These are phyloP conservation scores for Aureobasidium sp. DNA, from an alignment of 2,329 filamentous ascomycete species.

Conservation along the genomic window DNA sequence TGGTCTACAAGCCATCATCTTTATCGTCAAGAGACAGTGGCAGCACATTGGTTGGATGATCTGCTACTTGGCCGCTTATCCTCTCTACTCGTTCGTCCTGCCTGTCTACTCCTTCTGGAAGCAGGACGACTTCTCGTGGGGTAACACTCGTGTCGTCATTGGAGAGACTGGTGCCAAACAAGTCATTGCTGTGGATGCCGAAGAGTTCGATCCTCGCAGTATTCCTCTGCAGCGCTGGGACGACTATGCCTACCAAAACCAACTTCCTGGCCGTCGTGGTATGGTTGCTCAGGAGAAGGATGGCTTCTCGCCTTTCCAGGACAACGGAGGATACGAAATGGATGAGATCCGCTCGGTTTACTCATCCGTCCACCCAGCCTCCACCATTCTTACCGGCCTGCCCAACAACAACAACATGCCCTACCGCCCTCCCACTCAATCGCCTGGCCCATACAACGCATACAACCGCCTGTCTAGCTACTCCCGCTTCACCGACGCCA, in stretches of 20 bases:
- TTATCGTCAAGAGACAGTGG: constrained; percentile 95
- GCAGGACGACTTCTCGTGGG: constrained; percentile 98
- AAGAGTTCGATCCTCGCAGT: constrained; percentile 80
- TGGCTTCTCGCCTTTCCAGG: constrained; percentile 19
- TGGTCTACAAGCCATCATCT: constrained; percentile 90
- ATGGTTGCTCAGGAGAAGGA: constrained; percentile 53
- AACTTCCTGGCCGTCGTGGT: constrained; percentile 82
- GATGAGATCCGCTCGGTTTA: constrained; percentile 97
- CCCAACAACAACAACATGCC: constrained; percentile 19
- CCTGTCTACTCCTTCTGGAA: constrained; percentile 99
- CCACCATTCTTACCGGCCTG: constrained; percentile 81
- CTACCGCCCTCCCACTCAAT: constrained; percentile 59
- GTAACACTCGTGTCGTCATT: constrained; percentile 94
- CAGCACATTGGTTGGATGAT: constrained; percentile 99
- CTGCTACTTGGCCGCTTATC: constrained; percentile 92
- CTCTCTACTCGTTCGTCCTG: constrained; percentile 83
- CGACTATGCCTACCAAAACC: constrained; percentile 81
- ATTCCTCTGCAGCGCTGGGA: constrained; percentile 96
- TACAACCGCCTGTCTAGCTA: constrained; percentile 64
- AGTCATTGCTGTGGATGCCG: constrained; percentile 74
- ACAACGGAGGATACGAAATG: constrained; percentile 68
- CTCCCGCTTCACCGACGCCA: constrained; percentile 27
- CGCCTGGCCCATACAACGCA: constrained; percentile 61
- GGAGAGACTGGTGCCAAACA: constrained; percentile 88
- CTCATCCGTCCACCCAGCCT: constrained; percentile 77